phyloP scores from a whole-genome alignment of 768 basidiomycete genomes.

The Russula earlei region DNA sequence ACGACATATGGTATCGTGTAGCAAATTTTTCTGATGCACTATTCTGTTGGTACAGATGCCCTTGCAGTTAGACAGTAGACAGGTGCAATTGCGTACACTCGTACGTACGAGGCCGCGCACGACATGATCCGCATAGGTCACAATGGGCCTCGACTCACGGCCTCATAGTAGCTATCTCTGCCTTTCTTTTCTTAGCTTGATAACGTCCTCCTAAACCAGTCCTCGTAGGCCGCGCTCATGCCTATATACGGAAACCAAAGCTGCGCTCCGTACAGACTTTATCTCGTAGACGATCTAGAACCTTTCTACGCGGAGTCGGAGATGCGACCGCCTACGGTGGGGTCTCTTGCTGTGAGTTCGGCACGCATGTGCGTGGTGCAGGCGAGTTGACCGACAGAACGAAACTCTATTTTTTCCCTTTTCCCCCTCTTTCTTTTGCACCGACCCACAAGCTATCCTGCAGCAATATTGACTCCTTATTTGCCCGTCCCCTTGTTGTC shows the following conservation, averaged over 20 bases:
- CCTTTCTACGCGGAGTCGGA: constrained; percentile 1
- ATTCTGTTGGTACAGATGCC: neutral
- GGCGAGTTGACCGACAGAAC: neutral
- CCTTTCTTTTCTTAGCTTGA: neutral
- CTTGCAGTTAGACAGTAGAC: neutral
- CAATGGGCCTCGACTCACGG: neutral
- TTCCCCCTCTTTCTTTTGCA: neutral
- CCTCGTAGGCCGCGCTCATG: constrained; percentile 3
- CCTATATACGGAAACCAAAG: constrained; percentile 4
- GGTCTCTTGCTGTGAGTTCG: neutral
- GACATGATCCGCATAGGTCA: constrained; percentile 6
- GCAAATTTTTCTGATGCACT: neutral
- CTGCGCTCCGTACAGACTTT: constrained; percentile 9
- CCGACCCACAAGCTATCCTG: neutral
- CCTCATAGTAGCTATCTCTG: neutral
- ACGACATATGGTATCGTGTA: neutral
- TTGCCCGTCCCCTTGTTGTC: neutral
- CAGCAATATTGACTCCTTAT: neutral
- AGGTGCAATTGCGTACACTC: neutral
- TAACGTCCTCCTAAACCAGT: neutral
- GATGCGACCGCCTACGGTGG: neutral
- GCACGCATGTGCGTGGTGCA: neutral
- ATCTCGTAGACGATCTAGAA: constrained; percentile 19
- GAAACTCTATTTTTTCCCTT: neutral
- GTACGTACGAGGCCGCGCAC: constrained; percentile 10